Evolutionary conservation across 2,329 filamentous ascomycete genomes (phyloP).

Genomic region (Thelonectria olida): DNA sequence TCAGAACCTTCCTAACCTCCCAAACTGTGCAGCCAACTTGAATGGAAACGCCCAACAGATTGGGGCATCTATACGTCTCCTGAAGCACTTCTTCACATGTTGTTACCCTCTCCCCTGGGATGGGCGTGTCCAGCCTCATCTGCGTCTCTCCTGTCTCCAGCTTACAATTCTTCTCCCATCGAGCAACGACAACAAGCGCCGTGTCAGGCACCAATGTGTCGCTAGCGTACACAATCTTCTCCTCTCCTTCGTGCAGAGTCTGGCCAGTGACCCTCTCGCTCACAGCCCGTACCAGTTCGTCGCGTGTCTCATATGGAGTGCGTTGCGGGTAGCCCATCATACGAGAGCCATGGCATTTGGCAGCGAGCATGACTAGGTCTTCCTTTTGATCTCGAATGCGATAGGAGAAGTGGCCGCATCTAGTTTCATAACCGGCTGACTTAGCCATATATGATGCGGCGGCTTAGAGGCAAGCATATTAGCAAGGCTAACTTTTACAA

Average conservation of each 20-base stretch:
- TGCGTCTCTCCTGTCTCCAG: neutral
- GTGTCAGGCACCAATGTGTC: neutral
- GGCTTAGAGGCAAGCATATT: neutral
- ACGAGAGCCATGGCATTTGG: neutral
- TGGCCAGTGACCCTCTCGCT: neutral
- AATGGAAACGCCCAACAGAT: neutral
- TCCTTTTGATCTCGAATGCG: neutral
- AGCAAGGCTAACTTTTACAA: neutral
- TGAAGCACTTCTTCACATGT: neutral
- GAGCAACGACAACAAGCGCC: neutral
- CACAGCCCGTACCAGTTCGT: neutral
- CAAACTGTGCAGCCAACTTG: neutral
- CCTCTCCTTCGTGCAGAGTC: neutral
- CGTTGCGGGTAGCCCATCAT: too few species aligned
- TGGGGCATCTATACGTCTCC: neutral
- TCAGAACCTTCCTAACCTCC: neutral
- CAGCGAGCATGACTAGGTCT: neutral
- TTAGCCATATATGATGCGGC: neutral
- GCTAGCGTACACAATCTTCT: neutral
- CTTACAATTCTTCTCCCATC: neutral
- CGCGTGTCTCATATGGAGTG: neutral
- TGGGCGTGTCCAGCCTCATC: neutral
- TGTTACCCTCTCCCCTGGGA: neutral
- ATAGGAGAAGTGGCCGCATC: neutral
- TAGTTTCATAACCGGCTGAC: neutral